Evolutionary conservation across 495 filamentous ascomycete genomes (phyloP).

Genomic region (Lasiosphaeria miniovina): DNA sequence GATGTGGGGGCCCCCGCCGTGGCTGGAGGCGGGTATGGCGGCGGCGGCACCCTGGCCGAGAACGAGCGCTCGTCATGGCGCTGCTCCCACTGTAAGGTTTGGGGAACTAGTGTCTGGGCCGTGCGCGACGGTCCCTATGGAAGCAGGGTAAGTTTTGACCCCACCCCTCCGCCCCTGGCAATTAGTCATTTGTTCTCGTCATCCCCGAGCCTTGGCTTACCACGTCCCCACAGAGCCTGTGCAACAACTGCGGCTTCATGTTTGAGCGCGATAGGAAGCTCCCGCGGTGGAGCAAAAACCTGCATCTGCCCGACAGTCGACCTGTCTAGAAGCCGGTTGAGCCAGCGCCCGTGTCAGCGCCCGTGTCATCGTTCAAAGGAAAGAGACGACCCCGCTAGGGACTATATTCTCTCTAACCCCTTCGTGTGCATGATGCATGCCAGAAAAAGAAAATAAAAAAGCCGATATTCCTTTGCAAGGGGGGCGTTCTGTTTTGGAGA

Average conservation of each 20-base stretch:
- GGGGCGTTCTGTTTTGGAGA: no score
- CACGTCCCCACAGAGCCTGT: conserved; percentile 65
- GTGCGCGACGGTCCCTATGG: conserved; percentile 89
- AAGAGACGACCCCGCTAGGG: no score
- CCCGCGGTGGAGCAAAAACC: conserved; percentile 77
- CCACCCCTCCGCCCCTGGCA: neutral
- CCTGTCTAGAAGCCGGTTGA: conserved; percentile 29
- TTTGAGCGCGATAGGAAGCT: conserved; percentile 84
- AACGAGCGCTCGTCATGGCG: conserved; percentile 83
- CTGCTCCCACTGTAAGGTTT: conserved; percentile 84
- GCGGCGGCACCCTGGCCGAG: conserved; percentile 68
- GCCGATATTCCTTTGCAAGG: no score
- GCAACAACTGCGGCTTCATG: conserved; percentile 87
- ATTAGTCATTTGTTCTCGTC: neutral
- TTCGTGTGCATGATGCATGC: no score
- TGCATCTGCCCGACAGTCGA: conserved; percentile 53
- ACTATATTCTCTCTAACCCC: no score
- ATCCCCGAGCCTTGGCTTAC: conserved; percentile 3
- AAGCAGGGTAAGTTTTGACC: conserved; percentile 61
- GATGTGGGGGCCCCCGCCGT: conserved; percentile 65
- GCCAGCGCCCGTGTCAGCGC: neutral
- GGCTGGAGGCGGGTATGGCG: conserved; percentile 58
- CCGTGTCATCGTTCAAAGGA: neutral
- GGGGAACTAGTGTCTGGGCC: conserved; percentile 89
- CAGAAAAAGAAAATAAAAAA: no score